These are phyloP conservation scores for Naegleria lovaniensis DNA, from an alignment of 208 protist genomes.

Conservation along the genomic window DNA sequence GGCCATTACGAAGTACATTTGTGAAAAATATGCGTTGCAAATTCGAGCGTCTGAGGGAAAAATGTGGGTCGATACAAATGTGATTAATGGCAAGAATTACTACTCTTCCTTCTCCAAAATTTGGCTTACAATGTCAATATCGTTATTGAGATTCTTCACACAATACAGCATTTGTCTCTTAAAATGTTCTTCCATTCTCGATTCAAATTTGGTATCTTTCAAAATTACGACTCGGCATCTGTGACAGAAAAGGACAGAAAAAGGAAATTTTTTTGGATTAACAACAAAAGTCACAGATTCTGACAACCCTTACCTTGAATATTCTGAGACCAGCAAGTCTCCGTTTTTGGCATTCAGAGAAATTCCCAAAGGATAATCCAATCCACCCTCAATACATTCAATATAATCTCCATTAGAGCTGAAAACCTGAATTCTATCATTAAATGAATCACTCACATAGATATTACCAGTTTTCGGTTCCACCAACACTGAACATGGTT, in stretches of 20 bases:
- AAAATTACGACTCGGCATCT: neutral
- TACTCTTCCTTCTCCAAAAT: no score
- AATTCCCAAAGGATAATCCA: neutral
- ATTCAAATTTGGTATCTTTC: neutral
- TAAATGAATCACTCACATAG: neutral
- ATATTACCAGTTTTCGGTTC: neutral
- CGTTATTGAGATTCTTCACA: no score
- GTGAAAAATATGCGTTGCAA: no score
- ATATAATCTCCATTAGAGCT: neutral
- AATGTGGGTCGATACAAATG: no score
- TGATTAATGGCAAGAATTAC: no score
- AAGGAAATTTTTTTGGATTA: no score
- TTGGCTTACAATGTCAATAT: no score
- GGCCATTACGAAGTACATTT: no score
- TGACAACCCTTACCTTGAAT: no score
- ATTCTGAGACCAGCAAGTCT: neutral
- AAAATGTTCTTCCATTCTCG: neutral
- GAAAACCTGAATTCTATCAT: neutral
- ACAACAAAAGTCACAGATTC: no score
- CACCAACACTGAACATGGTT: neutral
- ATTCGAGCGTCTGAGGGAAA: no score
- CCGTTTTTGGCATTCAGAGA: neutral
- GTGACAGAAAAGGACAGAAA: no score
- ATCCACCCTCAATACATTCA: neutral
- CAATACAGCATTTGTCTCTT: neutral